Evolutionary conservation across 2,329 filamentous ascomycete genomes (phyloP).

Genomic region (Rhinocladiella similis): DNA sequence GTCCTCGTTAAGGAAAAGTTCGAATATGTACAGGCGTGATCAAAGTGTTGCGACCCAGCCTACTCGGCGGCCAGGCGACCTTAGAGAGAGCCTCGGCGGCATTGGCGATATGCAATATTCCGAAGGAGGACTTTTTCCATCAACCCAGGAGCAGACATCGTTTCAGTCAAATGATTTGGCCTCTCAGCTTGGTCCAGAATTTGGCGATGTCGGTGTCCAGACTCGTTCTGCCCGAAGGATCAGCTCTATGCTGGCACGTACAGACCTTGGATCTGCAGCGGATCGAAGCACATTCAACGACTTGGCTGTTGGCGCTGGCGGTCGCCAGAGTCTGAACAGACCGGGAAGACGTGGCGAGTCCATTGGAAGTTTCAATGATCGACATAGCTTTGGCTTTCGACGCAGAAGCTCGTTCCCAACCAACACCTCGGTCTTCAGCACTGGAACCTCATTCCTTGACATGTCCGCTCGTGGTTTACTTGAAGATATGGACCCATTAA

Average conservation of each 20-base stretch:
- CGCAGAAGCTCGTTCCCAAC: constrained; percentile 60
- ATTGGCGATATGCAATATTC: constrained; percentile 38
- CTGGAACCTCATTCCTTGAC: constrained; percentile 64
- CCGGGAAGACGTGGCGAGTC: constrained; percentile 69
- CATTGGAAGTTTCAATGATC: constrained; percentile 65
- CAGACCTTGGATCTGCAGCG: constrained; percentile 81
- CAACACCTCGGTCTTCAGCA: constrained; percentile 46
- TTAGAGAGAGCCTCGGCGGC: constrained; percentile 75
- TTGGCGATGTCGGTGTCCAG: constrained; percentile 54
- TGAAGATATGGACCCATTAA: constrained; percentile 58
- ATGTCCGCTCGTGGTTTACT: constrained; percentile 68
- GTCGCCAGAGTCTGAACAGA: constrained; percentile 47
- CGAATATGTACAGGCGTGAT: constrained; percentile 56
- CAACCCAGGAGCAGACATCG: constrained; percentile 51
- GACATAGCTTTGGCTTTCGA: constrained; percentile 59
- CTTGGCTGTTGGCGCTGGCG: constrained; percentile 54
- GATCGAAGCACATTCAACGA: constrained; percentile 80
- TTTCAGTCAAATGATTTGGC: constrained; percentile 62
- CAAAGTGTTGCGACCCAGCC: constrained; percentile 78
- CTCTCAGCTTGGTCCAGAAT: constrained; percentile 70
- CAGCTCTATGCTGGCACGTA: constrained; percentile 85
- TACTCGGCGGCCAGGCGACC: constrained; percentile 57
- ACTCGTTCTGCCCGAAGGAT: constrained; percentile 72
- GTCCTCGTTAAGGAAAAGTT: constrained; percentile 58
- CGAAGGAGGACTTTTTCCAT: constrained; percentile 20